These are phyloP conservation scores for Sambucus nigra DNA, from an alignment of 129 eudicot genomes.

Conservation along the genomic window DNA sequence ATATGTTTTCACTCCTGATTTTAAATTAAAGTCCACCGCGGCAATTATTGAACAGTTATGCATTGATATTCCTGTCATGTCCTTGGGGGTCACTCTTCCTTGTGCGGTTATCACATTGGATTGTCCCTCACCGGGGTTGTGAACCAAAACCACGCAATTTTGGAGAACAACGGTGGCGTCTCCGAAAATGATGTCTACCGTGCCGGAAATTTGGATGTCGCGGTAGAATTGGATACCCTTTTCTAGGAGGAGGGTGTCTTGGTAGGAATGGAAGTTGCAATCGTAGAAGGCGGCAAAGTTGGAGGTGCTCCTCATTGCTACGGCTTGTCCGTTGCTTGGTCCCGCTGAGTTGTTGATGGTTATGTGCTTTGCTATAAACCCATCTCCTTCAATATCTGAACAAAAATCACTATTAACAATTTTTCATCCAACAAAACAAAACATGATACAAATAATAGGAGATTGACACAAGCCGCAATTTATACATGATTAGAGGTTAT, in stretches of 20 bases:
- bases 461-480: too few species aligned
- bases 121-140: not conserved
- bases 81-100: not conserved
- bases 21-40: not conserved
- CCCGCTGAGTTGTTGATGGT: conserved; percentile 14
- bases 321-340: conserved; percentile 7
- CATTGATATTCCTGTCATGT: conserved; percentile 3
- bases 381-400: conserved; percentile 11
- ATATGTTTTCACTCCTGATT: not conserved
- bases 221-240: conserved; percentile 10
- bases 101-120: conserved; percentile 10
- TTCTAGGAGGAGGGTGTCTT: conserved; percentile 10
- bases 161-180: conserved; percentile 10
- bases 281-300: conserved; percentile 13
- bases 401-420: too few species aligned
- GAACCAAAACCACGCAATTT: conserved; percentile 1
- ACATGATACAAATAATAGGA: too few species aligned
- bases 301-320: conserved; percentile 10
- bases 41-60: conserved; percentile 2
- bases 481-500: too few species aligned
- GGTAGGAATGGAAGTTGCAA: conserved; percentile 11
- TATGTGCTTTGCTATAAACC: conserved; percentile 12
- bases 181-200: conserved; percentile 15
- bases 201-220: conserved; percentile 12
- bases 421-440: too few species aligned